phyloP scores from a whole-genome alignment of 2,329 filamentous ascomycete genomes.

The Beauveria sp. region DNA sequence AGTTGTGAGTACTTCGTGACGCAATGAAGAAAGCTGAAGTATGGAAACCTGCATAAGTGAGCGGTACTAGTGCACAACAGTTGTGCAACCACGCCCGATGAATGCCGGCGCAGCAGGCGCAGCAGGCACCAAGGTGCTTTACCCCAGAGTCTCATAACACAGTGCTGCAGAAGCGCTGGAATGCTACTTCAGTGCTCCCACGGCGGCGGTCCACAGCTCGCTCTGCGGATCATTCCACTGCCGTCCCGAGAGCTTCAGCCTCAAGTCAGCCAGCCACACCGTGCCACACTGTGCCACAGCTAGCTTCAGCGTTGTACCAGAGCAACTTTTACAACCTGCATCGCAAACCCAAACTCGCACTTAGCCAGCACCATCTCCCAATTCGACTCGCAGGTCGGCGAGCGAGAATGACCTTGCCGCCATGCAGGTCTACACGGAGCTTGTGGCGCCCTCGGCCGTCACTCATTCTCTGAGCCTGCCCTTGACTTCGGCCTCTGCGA shows the following conservation, averaged over 20 bases:
- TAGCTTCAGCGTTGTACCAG: background rate
- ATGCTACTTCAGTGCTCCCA: no score
- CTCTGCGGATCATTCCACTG: conserved; percentile 6
- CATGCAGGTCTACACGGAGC: conserved; percentile 98
- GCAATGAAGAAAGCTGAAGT: conserved; percentile 6
- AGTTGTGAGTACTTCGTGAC: conserved; percentile 10
- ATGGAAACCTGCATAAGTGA: conserved; percentile 6
- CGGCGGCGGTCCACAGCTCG: background rate
- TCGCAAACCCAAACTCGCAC: background rate
- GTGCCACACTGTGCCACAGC: background rate
- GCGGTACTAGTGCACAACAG: background rate
- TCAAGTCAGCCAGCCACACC: background rate
- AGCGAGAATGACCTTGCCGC: conserved; percentile 28
- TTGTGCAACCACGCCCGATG: background rate
- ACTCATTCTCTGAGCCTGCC: conserved; percentile 76
- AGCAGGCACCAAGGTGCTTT: no score
- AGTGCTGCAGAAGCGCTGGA: no score
- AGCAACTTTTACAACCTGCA: background rate
- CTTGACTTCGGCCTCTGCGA: conserved; percentile 66
- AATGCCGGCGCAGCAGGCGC: no score
- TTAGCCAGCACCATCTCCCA: conserved; percentile 8
- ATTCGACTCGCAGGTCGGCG: conserved; percentile 15
- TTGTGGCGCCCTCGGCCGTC: conserved; percentile 89
- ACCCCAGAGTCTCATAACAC: background rate
- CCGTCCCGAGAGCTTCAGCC: conserved; percentile 5